Percentiles rank a stretch among this genome's conserved stretches.
Evolutionary conservation across 1,139 yeast genomes (phyloP).

Genomic region (Saccharomyces pastorianus): DNA sequence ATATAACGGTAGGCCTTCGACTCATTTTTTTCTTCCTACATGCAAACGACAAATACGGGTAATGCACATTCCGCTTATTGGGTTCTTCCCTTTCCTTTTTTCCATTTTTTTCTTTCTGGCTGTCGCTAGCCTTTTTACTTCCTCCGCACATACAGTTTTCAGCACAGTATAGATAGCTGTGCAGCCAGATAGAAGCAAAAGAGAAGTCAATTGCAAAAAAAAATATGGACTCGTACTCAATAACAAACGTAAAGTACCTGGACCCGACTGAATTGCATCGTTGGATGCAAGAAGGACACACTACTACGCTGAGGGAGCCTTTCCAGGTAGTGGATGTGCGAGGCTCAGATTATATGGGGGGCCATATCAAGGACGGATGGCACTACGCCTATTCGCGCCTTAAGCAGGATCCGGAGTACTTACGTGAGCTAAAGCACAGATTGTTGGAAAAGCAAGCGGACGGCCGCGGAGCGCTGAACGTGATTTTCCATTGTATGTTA

Average conservation of each 20-base stretch:
- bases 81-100: not conserved
- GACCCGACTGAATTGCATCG: conserved; percentile 21
- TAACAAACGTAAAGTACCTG: conserved; percentile 20
- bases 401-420: conserved; percentile 62
- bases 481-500: conserved; percentile 84
- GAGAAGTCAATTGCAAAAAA: not conserved
- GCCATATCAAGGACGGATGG: conserved; percentile 30
- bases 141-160: not conserved
- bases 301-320: conserved; percentile 15
- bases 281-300: conserved; percentile 22
- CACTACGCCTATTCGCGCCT: conserved; percentile 22
- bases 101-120: not conserved
- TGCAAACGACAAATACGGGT: not conserved
- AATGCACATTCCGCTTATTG: not conserved
- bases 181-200: not conserved
- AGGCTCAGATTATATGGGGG: conserved; percentile 66
- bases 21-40: not conserved
- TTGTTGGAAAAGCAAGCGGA: conserved; percentile 33
- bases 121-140: not conserved
- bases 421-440: conserved; percentile 53
- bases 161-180: not conserved
- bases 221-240: conserved; percentile 6
- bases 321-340: conserved; percentile 79
- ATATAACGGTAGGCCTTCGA: not conserved
- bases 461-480: conserved; percentile 35